A percentile compares a stretch with the other conserved stretches of the same genome.
Evolutionary conservation across 225 moss, liverwort and hornwort species (phyloP).

Genomic region (Bryoerythrophyllum caledonicum): DNA sequence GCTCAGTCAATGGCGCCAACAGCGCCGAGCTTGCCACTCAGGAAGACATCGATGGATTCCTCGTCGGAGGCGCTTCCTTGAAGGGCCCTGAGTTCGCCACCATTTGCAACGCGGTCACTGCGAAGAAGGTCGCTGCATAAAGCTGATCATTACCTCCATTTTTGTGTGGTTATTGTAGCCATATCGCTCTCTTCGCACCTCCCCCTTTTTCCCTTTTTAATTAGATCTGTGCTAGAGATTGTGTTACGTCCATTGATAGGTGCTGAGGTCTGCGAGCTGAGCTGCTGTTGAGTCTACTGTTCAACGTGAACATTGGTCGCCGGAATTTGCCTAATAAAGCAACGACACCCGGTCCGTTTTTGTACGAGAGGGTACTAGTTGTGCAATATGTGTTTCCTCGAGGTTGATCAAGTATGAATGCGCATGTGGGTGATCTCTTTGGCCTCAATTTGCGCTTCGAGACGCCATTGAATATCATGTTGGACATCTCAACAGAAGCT

Average conservation of each 20-base stretch:
- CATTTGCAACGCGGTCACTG: constrained; percentile 90
- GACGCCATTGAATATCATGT: neutral
- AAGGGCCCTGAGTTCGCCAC: constrained; percentile 93
- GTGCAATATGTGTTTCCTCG: constrained; percentile 1
- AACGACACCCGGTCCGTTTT: constrained; percentile 23
- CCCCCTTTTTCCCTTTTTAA: neutral
- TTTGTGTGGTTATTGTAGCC: constrained; percentile 30
- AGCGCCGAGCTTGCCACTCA: constrained; percentile 86
- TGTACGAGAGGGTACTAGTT: neutral
- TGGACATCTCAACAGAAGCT: neutral
- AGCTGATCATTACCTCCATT: constrained; percentile 30
- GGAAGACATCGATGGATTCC: constrained; percentile 95
- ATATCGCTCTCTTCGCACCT: constrained; percentile 9
- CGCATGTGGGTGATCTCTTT: neutral
- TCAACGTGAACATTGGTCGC: constrained; percentile 27
- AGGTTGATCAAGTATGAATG: neutral
- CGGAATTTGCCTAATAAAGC: constrained; percentile 47
- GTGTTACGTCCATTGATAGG: constrained; percentile 21
- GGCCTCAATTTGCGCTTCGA: neutral
- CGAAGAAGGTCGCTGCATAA: constrained; percentile 92
- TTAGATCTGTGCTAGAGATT: constrained; percentile 22
- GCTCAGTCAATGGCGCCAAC: constrained; percentile 88
- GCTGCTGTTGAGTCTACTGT: constrained; percentile 38
- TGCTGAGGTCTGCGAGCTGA: constrained; percentile 32
- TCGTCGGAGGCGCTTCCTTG: constrained; percentile 93